Conservation (phyloP, 768 basidiomycete genomes). For the Butyriboletus loyo region DNA sequence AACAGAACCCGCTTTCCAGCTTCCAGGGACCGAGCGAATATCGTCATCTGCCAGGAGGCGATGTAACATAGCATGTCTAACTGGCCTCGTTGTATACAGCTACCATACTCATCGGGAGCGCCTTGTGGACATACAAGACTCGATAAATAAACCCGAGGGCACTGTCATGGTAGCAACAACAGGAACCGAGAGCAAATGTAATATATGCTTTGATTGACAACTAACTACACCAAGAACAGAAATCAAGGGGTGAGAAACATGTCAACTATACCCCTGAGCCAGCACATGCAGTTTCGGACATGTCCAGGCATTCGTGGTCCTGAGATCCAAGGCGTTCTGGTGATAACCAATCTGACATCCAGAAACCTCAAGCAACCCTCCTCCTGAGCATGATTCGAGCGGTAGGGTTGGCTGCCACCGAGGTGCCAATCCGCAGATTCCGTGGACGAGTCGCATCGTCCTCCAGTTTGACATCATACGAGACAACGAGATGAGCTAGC, state of each 20-base stretch:
- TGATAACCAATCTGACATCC: not conserved
- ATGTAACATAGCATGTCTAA: not conserved
- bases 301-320: no score
- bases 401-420: not conserved
- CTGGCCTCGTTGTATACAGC: no score
- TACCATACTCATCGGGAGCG: not conserved
- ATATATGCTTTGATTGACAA: no score
- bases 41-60: no score
- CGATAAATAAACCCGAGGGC: not conserved
- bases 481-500: slow-evolving; percentile 13
- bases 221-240: no score
- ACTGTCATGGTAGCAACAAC: not conserved
- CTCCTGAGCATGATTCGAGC: slow-evolving; percentile 15
- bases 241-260: no score
- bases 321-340: no score
- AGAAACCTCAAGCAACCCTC: not conserved
- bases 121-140: not conserved
- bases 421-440: not conserved
- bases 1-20: slow-evolving; percentile 8
- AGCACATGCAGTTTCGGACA: no score
- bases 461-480: slow-evolving; percentile 19
- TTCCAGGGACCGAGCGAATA: slow-evolving; percentile 20
- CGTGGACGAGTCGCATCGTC: not conserved
- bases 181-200: no score
- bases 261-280: no score